Conservation (phyloP, 768 basidiomycete species). For the Thelephora ganbajun region DNA sequence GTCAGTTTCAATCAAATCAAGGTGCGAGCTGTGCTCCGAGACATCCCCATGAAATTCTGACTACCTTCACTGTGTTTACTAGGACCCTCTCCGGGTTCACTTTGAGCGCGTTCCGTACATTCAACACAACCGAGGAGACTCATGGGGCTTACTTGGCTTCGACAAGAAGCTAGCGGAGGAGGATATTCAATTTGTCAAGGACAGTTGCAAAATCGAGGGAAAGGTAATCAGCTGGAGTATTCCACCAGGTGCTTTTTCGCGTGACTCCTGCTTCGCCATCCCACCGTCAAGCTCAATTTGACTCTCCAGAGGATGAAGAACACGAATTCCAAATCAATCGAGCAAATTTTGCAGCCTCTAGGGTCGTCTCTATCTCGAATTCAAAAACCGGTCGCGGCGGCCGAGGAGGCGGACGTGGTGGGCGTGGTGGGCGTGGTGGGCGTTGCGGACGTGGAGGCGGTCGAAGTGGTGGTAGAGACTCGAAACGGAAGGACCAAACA, state of each 20-base stretch:
- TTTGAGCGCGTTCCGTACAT: slow-evolving; percentile 34
- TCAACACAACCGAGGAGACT: slow-evolving; percentile 30
- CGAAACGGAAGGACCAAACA: slow-evolving; percentile 1
- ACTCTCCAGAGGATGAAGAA: slow-evolving; percentile 50
- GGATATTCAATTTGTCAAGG: slow-evolving; percentile 56
- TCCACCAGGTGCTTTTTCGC: slow-evolving; percentile 35
- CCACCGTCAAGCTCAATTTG: neutral
- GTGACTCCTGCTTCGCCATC: neutral
- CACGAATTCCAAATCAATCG: slow-evolving; percentile 63
- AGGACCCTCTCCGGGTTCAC: slow-evolving; percentile 34
- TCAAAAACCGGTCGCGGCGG: slow-evolving; percentile 23
- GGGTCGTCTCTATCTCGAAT: slow-evolving; percentile 24
- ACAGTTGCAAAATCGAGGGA: slow-evolving; percentile 48
- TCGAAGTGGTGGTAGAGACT: slow-evolving; percentile 10
- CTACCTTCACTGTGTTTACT: slow-evolving; percentile 1
- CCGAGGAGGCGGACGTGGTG: slow-evolving; percentile 25
- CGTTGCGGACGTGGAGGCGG: slow-evolving; percentile 22
- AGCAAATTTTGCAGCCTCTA: slow-evolving; percentile 49
- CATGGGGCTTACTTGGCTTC: slow-evolving; percentile 34
- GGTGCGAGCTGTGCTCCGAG: slow-evolving; percentile 12
- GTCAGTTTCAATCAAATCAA: slow-evolving; percentile 55
- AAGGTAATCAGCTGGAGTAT: slow-evolving; percentile 51
- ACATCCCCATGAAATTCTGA: neutral
- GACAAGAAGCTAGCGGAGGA: slow-evolving; percentile 60
- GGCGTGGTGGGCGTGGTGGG: slow-evolving; percentile 16